Evolutionary conservation across 179 eudicot genomes (phyloP).

Genomic region (Silene noctiflora): DNA sequence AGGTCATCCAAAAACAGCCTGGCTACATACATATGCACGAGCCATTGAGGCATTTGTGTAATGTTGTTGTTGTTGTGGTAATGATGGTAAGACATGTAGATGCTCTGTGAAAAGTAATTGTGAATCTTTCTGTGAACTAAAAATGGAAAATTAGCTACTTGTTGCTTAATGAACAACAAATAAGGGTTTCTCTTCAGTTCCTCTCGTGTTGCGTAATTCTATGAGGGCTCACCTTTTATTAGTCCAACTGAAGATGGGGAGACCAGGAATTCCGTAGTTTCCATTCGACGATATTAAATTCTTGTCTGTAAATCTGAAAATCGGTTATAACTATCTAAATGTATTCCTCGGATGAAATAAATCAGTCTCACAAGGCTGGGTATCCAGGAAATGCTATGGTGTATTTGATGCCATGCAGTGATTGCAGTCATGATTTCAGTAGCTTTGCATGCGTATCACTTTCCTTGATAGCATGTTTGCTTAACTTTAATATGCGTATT

Average conservation of each 20-base stretch:
- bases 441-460: background rate
- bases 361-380: background rate
- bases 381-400: background rate
- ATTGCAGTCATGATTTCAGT: background rate
- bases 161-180: background rate
- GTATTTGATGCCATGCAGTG: background rate
- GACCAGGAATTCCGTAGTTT: background rate
- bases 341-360: background rate
- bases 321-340: background rate
- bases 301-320: background rate
- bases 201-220: background rate
- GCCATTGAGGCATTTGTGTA: background rate
- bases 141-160: background rate
- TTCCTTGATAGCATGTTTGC: background rate
- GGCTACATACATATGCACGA: background rate
- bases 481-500: background rate
- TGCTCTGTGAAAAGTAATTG: background rate
- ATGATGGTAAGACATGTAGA: background rate
- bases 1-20: background rate
- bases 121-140: background rate
- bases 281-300: background rate
- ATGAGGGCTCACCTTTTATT: background rate
- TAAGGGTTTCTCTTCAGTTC: background rate
- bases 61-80: background rate
- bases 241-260: background rate